These are phyloP conservation scores for Diaporthe helianthi DNA, from an alignment of 2,329 filamentous ascomycete species.

Conservation along the genomic window DNA sequence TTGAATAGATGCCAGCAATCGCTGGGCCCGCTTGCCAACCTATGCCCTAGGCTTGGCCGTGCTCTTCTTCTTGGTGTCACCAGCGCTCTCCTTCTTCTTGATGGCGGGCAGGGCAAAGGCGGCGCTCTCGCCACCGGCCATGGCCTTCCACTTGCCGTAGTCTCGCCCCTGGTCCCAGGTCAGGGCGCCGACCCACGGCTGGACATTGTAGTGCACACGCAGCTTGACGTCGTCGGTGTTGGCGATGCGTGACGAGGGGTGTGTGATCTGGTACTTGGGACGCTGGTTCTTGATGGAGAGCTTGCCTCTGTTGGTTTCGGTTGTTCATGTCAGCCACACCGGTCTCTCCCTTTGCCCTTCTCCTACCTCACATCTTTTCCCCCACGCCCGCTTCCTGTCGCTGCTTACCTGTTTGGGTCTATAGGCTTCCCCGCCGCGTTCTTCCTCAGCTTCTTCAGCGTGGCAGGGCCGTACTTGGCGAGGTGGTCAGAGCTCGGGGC, in stretches of 20 bases:
- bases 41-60: constrained; percentile 1
- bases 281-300: constrained; percentile 83
- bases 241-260: constrained; percentile 81
- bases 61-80: constrained; percentile 37
- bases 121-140: constrained; percentile 70
- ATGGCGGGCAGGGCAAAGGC: constrained; percentile 70
- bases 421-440: constrained; percentile 66
- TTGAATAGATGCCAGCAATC: too few species aligned
- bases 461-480: constrained; percentile 64
- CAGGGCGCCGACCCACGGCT: constrained; percentile 92
- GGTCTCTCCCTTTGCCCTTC: too few species aligned
- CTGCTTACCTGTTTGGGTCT: constrained; percentile 62
- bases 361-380: neutral
- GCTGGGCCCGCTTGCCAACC: neutral
- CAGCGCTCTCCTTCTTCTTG: constrained; percentile 61
- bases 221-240: constrained; percentile 76
- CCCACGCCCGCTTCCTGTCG: neutral
- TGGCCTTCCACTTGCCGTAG: constrained; percentile 68
- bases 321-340: neutral
- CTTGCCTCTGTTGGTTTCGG: constrained; percentile 62
- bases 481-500: constrained; percentile 70
- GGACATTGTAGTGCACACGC: constrained; percentile 91
- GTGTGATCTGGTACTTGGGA: constrained; percentile 97
- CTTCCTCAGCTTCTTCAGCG: constrained; percentile 67
- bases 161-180: constrained; percentile 75